Conservation (phyloP, 2,329 filamentous ascomycete species). For the Phyllosticta citribraziliensis region DNA sequence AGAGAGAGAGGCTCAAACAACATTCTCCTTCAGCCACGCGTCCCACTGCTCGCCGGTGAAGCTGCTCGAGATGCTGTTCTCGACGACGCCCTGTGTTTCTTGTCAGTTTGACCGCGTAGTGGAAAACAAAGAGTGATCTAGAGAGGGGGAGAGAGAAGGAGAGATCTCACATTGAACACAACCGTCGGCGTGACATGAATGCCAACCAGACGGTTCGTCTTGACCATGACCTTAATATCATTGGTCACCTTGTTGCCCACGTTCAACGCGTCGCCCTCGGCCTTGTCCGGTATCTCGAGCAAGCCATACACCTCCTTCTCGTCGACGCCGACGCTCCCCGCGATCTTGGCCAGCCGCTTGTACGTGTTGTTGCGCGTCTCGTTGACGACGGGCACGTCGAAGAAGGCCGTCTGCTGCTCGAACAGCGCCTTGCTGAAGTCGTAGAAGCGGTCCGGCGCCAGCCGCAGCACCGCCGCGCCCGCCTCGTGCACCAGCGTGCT, state of each 20-base stretch:
- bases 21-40: conserved; percentile 65
- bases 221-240: conserved; percentile 75
- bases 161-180: conserved; percentile 56
- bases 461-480: conserved; percentile 64
- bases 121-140: neutral
- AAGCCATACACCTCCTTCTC: conserved; percentile 59
- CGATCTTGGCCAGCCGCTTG: conserved; percentile 65
- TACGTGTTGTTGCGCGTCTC: conserved; percentile 83
- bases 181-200: conserved; percentile 90
- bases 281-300: conserved; percentile 59
- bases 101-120: neutral
- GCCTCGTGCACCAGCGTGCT: conserved; percentile 65
- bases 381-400: conserved; percentile 74
- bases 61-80: conserved; percentile 65
- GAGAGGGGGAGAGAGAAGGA: neutral
- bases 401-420: conserved; percentile 63
- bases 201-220: conserved; percentile 59
- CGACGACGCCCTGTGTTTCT: conserved; percentile 51
- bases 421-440: conserved; percentile 63
- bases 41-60: conserved; percentile 78
- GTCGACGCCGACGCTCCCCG: conserved; percentile 56
- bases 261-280: conserved; percentile 59
- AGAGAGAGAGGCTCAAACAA: conserved; percentile 30
- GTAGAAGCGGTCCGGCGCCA: conserved; percentile 68
- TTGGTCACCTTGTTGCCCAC: conserved; percentile 71